These are phyloP conservation scores for Thelephora ganbajun DNA, from an alignment of 768 basidiomycete species.

Conservation along the genomic window DNA sequence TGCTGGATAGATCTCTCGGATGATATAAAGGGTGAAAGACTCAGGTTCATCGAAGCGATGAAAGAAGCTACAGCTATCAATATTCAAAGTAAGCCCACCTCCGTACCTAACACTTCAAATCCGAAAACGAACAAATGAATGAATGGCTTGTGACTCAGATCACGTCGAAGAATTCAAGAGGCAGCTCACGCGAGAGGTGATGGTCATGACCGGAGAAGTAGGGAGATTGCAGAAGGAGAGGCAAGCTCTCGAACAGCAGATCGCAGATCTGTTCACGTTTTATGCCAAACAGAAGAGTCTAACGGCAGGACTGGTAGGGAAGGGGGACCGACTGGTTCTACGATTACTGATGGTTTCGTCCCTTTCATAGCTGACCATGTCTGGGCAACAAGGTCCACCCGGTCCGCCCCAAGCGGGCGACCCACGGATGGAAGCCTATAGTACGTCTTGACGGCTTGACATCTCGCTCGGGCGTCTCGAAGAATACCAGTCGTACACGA, in stretches of 20 bases:
- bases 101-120: not conserved
- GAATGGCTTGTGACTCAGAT: constrained; percentile 24
- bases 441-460: too few relatives aligned
- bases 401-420: too few relatives aligned
- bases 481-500: too few relatives aligned
- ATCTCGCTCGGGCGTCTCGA: too few relatives aligned
- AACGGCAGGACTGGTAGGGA: constrained; percentile 5
- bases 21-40: constrained; percentile 75
- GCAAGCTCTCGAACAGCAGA: constrained; percentile 52
- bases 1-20: constrained; percentile 52
- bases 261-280: constrained; percentile 60
- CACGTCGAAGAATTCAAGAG: constrained; percentile 86
- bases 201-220: constrained; percentile 62
- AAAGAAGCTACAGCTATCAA: constrained; percentile 85
- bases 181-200: constrained; percentile 60
- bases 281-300: constrained; percentile 52
- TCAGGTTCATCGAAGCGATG: constrained; percentile 91
- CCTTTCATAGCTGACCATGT: too few relatives aligned
- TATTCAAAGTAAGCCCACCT: constrained; percentile 41
- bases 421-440: too few relatives aligned
- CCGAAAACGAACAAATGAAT: not conserved
- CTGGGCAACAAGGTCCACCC: too few relatives aligned
- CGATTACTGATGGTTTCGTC: too few relatives aligned
- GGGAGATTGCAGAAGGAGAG: constrained; percentile 51
- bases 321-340: too few relatives aligned